These are phyloP conservation scores for Annulohypoxylon moriforme DNA, from an alignment of 495 filamentous ascomycete species.

Conservation along the genomic window DNA sequence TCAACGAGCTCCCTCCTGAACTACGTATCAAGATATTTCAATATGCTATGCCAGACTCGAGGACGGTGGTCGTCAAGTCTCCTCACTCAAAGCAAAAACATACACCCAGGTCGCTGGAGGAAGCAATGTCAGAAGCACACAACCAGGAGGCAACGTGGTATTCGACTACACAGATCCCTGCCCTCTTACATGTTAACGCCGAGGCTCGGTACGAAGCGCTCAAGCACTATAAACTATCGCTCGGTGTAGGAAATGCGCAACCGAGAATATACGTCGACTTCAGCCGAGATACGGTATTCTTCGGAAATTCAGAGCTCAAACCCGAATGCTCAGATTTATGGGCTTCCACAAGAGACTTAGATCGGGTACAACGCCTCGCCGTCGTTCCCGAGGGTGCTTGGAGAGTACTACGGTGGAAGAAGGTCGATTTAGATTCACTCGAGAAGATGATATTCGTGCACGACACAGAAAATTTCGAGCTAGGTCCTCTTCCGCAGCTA, in stretches of 20 bases:
- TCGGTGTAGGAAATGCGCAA: constrained; percentile 47
- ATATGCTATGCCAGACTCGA: constrained; percentile 42
- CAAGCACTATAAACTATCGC: constrained; percentile 49
- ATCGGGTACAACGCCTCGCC: constrained; percentile 41
- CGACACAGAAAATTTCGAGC: constrained; percentile 38
- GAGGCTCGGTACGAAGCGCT: constrained; percentile 52
- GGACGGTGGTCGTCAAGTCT: constrained; percentile 44
- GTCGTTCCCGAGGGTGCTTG: constrained; percentile 46
- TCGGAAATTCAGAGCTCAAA: constrained; percentile 41
- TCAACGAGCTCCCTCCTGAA: constrained; percentile 58
- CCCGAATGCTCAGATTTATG: constrained; percentile 43
- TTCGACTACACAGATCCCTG: constrained; percentile 45
- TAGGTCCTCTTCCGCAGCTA: constrained; percentile 39
- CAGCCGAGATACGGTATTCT: constrained; percentile 48
- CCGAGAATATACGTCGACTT: constrained; percentile 53
- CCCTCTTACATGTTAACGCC: constrained; percentile 49
- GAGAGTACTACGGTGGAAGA: constrained; percentile 44
- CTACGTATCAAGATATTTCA: constrained; percentile 61
- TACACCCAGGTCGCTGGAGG: constrained; percentile 41
- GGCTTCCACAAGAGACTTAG: constrained; percentile 36
- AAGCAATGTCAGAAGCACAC: constrained; percentile 22
- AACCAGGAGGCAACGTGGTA: constrained; percentile 40
- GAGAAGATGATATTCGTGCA: constrained; percentile 47
- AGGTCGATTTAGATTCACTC: constrained; percentile 37
- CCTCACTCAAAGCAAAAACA: constrained; percentile 29